Evolutionary conservation across 2,329 filamentous ascomycete genomes (phyloP), one percentile per base, ranked within the genome.

Genomic region (Alternaria burnsii): DNA sequence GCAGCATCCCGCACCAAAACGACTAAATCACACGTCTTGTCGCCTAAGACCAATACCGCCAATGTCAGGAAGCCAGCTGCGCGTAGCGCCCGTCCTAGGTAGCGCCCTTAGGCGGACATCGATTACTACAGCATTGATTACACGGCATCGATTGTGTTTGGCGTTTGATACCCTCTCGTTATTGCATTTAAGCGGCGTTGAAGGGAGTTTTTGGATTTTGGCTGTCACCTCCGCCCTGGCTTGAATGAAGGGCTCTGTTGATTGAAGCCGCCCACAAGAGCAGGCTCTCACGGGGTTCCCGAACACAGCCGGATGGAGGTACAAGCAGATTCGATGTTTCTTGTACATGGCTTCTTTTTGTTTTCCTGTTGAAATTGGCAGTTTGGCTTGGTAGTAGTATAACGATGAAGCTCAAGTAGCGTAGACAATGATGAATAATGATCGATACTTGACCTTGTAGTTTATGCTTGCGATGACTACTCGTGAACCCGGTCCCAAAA

Each of bases 1-100:
- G 69, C 70, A 14, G 65, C 68, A 2, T 72, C 70, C 7, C 69
- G 69, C 12, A 69, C 68, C 46, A 70, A 66, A 40, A 54, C 66
- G 2, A 54, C 60, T 10, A 52, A 61, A 16, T 51, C 56, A 1
- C 63, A 71, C 9, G 60, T 73, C 2, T 53, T 73, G 3, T 73
- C 70, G 24, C 70, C 70, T n/a, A 73, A 73, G 46, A 71, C 60
- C 36, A 62, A 66, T 44, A 66, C 70, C 22, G 50, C 55, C 43
- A 65, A 65, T 14, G 56, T 59, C 7, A 48, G 55, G n/a, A 71
- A 71, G 55, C 58, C 68, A 18, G 55, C 68, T 53, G 64, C 66
- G 14, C 61, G 65, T 61, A 68, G 40, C 54, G 59, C 58, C 53
- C 65, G 65, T 40, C 62, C 66, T 52, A 56, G 68, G 53, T 71